Evolutionary conservation across 2,329 filamentous ascomycete species (phyloP).

Genomic region (Xylariaceae sp.): DNA sequence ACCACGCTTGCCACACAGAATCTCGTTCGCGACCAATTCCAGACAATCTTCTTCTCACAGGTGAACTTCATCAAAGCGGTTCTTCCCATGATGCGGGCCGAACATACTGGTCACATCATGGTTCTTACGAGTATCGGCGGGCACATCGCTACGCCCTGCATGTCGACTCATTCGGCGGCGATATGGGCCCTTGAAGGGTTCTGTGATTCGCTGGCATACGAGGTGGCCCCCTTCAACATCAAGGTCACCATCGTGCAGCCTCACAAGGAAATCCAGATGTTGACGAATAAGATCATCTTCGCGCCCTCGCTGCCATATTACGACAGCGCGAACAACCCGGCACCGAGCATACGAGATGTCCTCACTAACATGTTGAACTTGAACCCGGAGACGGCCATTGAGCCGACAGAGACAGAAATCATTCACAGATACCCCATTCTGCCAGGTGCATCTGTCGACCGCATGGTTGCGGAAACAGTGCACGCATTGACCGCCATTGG

Average conservation of each 20-base stretch:
- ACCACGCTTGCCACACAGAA: conserved; percentile 67
- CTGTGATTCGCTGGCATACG: conserved; percentile 91
- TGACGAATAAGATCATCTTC: conserved; percentile 82
- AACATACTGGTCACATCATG: conserved; percentile 84
- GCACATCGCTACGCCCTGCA: conserved; percentile 85
- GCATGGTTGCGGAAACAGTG: conserved; percentile 80
- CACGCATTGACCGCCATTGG: conserved; percentile 88
- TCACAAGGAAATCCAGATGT: conserved; percentile 82
- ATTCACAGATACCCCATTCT: conserved; percentile 70
- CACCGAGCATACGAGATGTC: conserved; percentile 78
- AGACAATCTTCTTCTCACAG: conserved; percentile 90
- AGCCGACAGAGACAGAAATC: conserved; percentile 40
- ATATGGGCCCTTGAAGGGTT: conserved; percentile 95
- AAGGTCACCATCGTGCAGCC: conserved; percentile 95
- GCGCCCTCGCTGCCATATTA: conserved; percentile 67
- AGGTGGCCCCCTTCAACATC: conserved; percentile 94
- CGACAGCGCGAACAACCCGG: conserved; percentile 63
- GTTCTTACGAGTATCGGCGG: conserved; percentile 85
- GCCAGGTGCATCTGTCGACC: conserved; percentile 61
- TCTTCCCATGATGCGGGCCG: conserved; percentile 71
- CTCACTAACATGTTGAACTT: conserved; percentile 72
- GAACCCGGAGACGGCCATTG: conserved; percentile 59
- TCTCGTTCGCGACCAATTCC: conserved; percentile 85
- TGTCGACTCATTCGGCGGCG: conserved; percentile 85
- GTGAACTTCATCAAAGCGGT: conserved; percentile 92